Evolutionary conservation across 345 rosid species (phyloP), one percentile per base, ranked within the genome.

Genomic region (Cardamine occulta): DNA sequence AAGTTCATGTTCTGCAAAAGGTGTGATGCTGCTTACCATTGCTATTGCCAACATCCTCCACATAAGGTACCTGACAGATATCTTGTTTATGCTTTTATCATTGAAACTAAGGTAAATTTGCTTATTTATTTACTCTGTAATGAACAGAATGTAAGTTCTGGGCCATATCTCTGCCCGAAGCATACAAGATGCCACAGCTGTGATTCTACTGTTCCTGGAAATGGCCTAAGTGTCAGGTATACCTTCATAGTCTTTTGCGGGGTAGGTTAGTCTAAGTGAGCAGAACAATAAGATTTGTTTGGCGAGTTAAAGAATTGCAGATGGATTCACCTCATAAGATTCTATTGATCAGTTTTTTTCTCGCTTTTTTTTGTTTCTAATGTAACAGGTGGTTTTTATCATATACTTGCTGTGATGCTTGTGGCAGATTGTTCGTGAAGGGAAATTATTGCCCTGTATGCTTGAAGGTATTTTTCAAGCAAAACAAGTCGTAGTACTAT

Each of bases 171-270:
- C 82, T 95, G 99, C 79, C 89, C 94, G 10, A 90, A 95, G 82
- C 99, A 95, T 83, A 95, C 98, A 55, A 87, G 82, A 72, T 95
- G 99, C 77, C 97, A 95, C 85, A 95, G 99, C 81, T 95, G 99
- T 84, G 93, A 84, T 76, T 95, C 98, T 66, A 84, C 73, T 80
- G 97, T 95, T 61, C 99, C 99, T 15, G 99, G 99, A 87, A 95
- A 95, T 81, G 99, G 99, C 80, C 80, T 95, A 65, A 95, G 99
- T 42, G 98, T 95, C 84, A 87, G 99, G 99, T 93, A 89, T 66
- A 24, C 53, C 29, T 72, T 40, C 44, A 47, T 59, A 72, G 51
- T 63, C 54, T 53, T 62, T 73, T 28, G 49, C 1, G 4, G 51
- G 70, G 8, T 77, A 28, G 45, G 15, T 48, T 56, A 37, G 67